Evolutionary conservation across 306 rosid genomes (phyloP).

Genomic region (Corylus heterophylla): DNA sequence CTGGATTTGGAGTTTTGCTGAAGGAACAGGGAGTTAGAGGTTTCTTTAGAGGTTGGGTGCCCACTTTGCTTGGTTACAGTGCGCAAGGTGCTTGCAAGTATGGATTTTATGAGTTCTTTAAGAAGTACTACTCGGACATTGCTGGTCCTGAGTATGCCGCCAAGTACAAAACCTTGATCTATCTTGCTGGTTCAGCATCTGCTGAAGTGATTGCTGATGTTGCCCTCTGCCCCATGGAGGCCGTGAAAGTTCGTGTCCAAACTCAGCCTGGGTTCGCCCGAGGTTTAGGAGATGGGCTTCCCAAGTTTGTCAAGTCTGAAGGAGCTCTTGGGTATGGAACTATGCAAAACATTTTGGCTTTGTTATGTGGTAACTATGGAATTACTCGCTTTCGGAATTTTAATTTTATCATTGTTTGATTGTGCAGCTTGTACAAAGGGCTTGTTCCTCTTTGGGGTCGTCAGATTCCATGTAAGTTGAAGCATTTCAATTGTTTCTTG

Average conservation of each 20-base stretch:
- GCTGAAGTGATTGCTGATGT: slow-evolving; percentile 80
- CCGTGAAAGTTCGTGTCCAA: slow-evolving; percentile 86
- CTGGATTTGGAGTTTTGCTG: slow-evolving; percentile 69
- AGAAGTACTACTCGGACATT: slow-evolving; percentile 78
- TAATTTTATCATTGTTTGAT: slow-evolving; percentile 7
- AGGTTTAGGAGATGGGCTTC: slow-evolving; percentile 74
- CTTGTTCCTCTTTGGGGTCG: slow-evolving; percentile 95
- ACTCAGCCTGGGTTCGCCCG: slow-evolving; percentile 88
- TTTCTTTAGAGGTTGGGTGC: slow-evolving; percentile 78
- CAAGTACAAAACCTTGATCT: slow-evolving; percentile 79
- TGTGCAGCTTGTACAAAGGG: slow-evolving; percentile 74
- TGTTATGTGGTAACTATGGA: not conserved
- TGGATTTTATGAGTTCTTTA: slow-evolving; percentile 83
- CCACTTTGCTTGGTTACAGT: slow-evolving; percentile 81
- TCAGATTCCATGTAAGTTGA: slow-evolving; percentile 79
- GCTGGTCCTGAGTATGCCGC: slow-evolving; percentile 72
- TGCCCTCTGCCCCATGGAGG: slow-evolving; percentile 90
- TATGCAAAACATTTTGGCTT: not conserved
- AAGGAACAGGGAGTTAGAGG: slow-evolving; percentile 78
- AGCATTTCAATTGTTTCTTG: not conserved
- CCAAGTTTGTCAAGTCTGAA: slow-evolving; percentile 68
- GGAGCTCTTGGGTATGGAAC: slow-evolving; percentile 55
- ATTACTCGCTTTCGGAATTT: not conserved
- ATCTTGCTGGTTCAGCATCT: slow-evolving; percentile 79
- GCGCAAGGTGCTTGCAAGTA: slow-evolving; percentile 82